Percentiles rank a stretch among this genome's conserved stretches.
Conservation (phyloP, 805 yeast species). For the Sungouiella thailandica region DNA sequence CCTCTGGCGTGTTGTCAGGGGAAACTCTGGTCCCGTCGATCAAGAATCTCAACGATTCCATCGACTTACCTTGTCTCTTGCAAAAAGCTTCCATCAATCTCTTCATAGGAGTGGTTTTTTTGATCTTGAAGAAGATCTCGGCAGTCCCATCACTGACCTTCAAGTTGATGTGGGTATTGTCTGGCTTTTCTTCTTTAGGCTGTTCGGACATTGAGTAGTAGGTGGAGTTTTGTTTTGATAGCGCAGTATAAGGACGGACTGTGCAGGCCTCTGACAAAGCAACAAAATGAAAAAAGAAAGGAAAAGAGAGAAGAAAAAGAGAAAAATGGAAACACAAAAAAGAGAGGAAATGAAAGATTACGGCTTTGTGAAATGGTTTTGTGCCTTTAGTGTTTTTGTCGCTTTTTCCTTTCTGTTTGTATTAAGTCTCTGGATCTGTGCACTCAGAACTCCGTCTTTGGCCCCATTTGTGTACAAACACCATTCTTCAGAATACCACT, state of each 20-base stretch:
- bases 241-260: not conserved
- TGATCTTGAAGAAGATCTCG: constrained; percentile 93
- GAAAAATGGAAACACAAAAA: too few relatives aligned
- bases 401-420: too few relatives aligned
- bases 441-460: too few relatives aligned
- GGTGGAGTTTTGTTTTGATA: constrained; percentile 1
- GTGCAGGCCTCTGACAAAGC: too few relatives aligned
- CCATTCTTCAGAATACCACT: too few relatives aligned
- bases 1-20: constrained; percentile 89
- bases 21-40: constrained; percentile 89
- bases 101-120: constrained; percentile 84
- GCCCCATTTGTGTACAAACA: too few relatives aligned
- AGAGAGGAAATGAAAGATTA: too few relatives aligned
- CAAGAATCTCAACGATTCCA: constrained; percentile 78
- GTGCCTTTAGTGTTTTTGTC: too few relatives aligned
- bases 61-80: constrained; percentile 91
- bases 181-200: constrained; percentile 18
- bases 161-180: constrained; percentile 73
- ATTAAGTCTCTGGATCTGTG: too few relatives aligned
- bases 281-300: too few relatives aligned
- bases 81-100: constrained; percentile 98
- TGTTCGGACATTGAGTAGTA: constrained; percentile 13
- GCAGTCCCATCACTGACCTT: constrained; percentile 92
- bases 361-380: too few relatives aligned
- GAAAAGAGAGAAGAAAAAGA: too few relatives aligned